Evolutionary conservation across 768 basidiomycete species (phyloP).

Genomic region (Leccinellum luteum): DNA sequence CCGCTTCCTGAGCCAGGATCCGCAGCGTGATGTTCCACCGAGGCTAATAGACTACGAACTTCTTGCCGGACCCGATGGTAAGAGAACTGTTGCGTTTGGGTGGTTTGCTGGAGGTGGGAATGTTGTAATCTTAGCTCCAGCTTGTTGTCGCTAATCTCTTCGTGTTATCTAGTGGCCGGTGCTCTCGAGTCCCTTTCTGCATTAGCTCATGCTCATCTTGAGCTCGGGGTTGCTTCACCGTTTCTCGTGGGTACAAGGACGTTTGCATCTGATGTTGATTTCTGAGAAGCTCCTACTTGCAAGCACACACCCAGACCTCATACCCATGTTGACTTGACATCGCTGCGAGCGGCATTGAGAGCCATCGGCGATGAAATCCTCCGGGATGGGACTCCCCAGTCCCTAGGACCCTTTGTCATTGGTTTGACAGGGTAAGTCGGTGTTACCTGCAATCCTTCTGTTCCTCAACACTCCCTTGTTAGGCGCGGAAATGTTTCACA

Average conservation of each 20-base stretch:
- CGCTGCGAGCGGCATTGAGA: conserved; percentile 52
- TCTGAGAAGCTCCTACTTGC: neutral
- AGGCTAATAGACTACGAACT: conserved; percentile 85
- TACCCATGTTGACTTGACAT: conserved; percentile 56
- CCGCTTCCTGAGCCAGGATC: conserved; percentile 47
- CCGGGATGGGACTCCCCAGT: conserved; percentile 54
- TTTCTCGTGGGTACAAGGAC: conserved; percentile 58
- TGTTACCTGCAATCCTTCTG: neutral
- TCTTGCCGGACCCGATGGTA: conserved; percentile 57
- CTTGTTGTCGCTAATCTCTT: neutral
- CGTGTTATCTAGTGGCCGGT: conserved; percentile 61
- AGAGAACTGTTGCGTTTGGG: conserved; percentile 86
- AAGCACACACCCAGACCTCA: conserved; percentile 79
- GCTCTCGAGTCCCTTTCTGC: conserved; percentile 77
- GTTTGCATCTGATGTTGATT: neutral
- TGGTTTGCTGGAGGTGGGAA: conserved; percentile 85
- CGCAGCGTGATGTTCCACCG: conserved; percentile 31
- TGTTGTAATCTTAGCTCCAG: neutral
- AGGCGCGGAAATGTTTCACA: conserved; percentile 82
- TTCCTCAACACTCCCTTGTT: neutral
- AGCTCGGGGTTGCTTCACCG: conserved; percentile 76
- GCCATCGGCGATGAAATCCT: conserved; percentile 56
- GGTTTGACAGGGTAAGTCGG: conserved; percentile 74
- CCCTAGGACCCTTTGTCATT: conserved; percentile 74
- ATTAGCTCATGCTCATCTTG: conserved; percentile 75